phyloP scores from a whole-genome alignment of 148 eudicot species.

The Nyssa sinensis region DNA sequence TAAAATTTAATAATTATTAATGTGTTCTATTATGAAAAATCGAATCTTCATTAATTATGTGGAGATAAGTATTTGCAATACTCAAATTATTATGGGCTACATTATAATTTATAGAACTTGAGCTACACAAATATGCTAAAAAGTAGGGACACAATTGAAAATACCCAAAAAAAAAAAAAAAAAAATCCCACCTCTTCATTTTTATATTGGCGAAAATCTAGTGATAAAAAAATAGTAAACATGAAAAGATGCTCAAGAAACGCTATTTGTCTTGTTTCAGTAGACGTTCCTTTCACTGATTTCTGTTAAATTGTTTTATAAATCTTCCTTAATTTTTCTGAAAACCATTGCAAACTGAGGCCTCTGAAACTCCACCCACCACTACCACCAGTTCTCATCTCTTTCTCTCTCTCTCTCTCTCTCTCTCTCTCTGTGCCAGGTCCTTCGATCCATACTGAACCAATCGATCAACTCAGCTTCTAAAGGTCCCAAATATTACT shows the following conservation, averaged over 20 bases:
- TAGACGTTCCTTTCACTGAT: background rate
- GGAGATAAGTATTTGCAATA: no score
- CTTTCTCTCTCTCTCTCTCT: constrained; percentile 9
- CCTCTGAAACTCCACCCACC: background rate
- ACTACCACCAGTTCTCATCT: constrained; percentile 3
- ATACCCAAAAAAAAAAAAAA: no score
- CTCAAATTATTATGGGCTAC: background rate
- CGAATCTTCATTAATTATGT: no score
- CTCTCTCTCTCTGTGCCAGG: background rate
- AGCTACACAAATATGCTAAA: no score
- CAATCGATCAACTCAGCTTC: background rate
- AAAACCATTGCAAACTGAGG: background rate
- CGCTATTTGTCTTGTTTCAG: background rate
- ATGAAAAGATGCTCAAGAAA: background rate
- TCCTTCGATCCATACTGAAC: background rate
- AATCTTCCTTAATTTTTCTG: constrained; percentile 1
- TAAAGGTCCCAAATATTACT: background rate
- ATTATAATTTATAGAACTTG: no score
- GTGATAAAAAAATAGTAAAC: background rate
- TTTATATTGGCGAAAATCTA: background rate
- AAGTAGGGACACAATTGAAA: background rate
- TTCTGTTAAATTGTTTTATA: background rate
- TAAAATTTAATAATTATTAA: no score
- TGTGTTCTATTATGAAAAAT: no score
- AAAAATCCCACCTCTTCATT: background rate